These are phyloP conservation scores for Multifurca ochricompacta DNA, from an alignment of 768 basidiomycete species.

Conservation along the genomic window DNA sequence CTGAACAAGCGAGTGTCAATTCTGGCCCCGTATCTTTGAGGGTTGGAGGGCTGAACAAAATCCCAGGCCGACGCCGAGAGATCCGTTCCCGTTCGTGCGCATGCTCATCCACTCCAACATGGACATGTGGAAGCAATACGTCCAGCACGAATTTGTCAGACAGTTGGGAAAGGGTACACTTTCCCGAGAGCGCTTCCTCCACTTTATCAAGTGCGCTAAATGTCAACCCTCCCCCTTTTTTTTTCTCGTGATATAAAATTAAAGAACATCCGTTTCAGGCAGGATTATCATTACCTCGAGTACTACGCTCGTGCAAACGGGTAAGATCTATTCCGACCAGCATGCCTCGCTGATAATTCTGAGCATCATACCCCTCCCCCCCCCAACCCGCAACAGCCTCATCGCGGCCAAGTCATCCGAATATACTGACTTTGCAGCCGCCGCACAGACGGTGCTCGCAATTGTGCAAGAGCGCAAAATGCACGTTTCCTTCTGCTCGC, in stretches of 20 bases:
- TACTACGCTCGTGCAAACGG: constrained; percentile 82
- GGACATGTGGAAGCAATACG: constrained; percentile 61
- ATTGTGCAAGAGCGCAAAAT: constrained; percentile 63
- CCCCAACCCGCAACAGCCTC: constrained; percentile 45
- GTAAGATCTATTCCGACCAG: constrained; percentile 31
- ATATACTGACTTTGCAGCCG: constrained; percentile 53
- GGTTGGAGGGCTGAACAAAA: too few species aligned
- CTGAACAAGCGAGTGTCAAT: constrained; percentile 50
- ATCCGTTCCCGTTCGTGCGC: constrained; percentile 63
- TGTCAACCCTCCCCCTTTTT: background rate
- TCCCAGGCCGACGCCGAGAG: constrained; percentile 40
- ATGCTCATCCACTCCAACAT: constrained; percentile 52
- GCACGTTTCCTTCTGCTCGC: constrained; percentile 62
- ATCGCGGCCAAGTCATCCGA: constrained; percentile 70
- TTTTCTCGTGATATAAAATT: background rate
- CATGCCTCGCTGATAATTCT: background rate
- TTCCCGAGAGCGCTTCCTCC: constrained; percentile 55
- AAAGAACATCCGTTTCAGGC: constrained; percentile 34
- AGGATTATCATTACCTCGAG: constrained; percentile 74
- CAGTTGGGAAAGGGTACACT: constrained; percentile 69
- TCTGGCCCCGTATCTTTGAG: background rate
- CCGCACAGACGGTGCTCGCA: constrained; percentile 54
- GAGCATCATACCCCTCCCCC: too few species aligned
- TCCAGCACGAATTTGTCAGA: constrained; percentile 78
- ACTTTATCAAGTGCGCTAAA: constrained; percentile 69